A percentile compares a stretch with the other conserved stretches of the same genome.
phyloP scores from a whole-genome alignment of 257 asterid species.

The Solanum neorickii region DNA sequence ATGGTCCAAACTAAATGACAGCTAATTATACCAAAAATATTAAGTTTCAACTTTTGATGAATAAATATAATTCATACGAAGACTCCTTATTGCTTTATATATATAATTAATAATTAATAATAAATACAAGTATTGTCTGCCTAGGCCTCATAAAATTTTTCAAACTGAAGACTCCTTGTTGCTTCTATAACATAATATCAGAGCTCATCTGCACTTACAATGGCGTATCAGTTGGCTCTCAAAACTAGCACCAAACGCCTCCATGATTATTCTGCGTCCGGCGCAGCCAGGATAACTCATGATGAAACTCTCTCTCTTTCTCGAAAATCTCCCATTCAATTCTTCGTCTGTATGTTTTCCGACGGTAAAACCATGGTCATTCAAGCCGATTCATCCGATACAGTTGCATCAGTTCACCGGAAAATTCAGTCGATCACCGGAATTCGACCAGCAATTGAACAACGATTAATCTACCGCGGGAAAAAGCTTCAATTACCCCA shows the following conservation, averaged over 20 bases:
- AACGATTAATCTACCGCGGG: slow-evolving; percentile 56
- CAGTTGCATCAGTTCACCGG: slow-evolving; percentile 34
- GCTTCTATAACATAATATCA: no score
- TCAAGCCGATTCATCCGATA: slow-evolving; percentile 39
- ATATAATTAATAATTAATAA: no score
- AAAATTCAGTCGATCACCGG: slow-evolving; percentile 37
- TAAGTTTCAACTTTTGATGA: no score
- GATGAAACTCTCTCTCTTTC: slow-evolving; percentile 35
- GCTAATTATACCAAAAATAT: no score
- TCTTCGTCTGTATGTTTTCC: slow-evolving; percentile 58
- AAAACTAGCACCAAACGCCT: slow-evolving; percentile 35
- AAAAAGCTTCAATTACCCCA: slow-evolving; percentile 61
- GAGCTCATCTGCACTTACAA: background rate
- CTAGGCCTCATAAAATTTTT: no score
- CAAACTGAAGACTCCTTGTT: no score
- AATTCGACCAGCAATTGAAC: slow-evolving; percentile 36
- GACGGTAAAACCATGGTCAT: slow-evolving; percentile 40
- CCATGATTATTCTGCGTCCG: slow-evolving; percentile 41
- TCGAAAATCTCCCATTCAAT: slow-evolving; percentile 37
- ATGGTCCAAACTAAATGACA: no score
- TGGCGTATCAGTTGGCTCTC: background rate
- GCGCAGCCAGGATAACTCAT: slow-evolving; percentile 31
- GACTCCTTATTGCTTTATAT: no score
- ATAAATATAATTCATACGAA: no score
- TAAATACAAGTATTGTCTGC: no score